Conservation (phyloP, 208 protist species). For the Entamoeba histolytica region DNA sequence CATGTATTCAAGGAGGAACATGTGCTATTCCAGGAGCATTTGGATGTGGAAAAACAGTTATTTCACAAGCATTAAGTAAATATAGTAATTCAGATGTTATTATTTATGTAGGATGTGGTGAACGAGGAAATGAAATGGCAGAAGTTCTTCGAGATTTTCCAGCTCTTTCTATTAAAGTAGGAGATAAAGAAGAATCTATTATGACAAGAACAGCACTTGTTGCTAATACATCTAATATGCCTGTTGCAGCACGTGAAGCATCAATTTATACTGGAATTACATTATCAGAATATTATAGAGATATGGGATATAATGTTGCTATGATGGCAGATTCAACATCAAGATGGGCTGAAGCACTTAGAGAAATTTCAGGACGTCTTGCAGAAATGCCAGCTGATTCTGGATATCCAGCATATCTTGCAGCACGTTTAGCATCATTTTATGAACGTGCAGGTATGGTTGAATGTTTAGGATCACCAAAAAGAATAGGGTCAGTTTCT, state of each 20-base stretch:
- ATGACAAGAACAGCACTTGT: slow-evolving; percentile 98
- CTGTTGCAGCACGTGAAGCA: slow-evolving; percentile 97
- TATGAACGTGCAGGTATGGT: slow-evolving; percentile 71
- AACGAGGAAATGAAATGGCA: slow-evolving; percentile 99
- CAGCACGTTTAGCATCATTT: slow-evolving; percentile 90
- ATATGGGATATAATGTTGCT: slow-evolving; percentile 97
- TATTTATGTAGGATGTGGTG: slow-evolving; percentile 97
- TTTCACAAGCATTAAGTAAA: slow-evolving; percentile 98
- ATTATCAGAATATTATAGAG: slow-evolving; percentile 96
- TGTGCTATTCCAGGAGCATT: slow-evolving; percentile 98
- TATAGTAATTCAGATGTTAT: slow-evolving; percentile 98
- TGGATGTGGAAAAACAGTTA: slow-evolving; percentile 96
- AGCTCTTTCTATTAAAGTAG: slow-evolving; percentile 6
- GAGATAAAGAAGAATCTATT: slow-evolving; percentile 68
- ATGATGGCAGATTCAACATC: slow-evolving; percentile 99
- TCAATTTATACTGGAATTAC: slow-evolving; percentile 99
- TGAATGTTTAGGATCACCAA: background rate
- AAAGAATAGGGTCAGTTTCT: slow-evolving; percentile 78
- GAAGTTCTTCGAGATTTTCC: slow-evolving; percentile 99
- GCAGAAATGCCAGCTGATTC: slow-evolving; percentile 98
- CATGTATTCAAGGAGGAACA: slow-evolving; percentile 83
- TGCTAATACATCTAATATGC: slow-evolving; percentile 99
- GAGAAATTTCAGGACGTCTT: slow-evolving; percentile 98
- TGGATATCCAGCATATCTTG: slow-evolving; percentile 97
- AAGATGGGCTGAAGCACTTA: slow-evolving; percentile 97